Evolutionary conservation across 495 filamentous ascomycete genomes (phyloP), one percentile per base, ranked within the genome.

Genomic region (Xanthoparmelia taractica): DNA sequence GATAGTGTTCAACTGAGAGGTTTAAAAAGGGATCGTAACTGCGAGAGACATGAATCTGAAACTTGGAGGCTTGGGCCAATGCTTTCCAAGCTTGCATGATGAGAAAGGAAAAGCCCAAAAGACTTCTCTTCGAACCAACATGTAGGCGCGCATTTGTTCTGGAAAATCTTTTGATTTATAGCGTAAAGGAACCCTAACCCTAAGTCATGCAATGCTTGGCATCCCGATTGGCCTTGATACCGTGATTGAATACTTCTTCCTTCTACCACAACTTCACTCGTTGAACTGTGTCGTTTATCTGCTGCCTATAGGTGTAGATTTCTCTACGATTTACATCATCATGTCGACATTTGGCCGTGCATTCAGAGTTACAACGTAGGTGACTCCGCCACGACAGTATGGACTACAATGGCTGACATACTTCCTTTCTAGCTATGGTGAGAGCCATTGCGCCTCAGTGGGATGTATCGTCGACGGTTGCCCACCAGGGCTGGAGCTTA

Each of bases 271-370:
- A n/a, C n/a, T n/a, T n/a, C n/a, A n/a, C n/a, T n/a, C n/a, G n/a
- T n/a, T n/a, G n/a, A n/a, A n/a, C n/a, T n/a, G n/a, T n/a, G n/a
- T n/a, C n/a, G n/a, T n/a, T n/a, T n/a, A n/a, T n/a, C n/a, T n/a
- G n/a, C n/a, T n/a, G n/a, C n/a, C n/a, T n/a, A n/a, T n/a, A n/a
- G n/a, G n/a, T n/a, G n/a, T n/a, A n/a, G n/a, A n/a, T n/a, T n/a
- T n/a, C n/a, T n/a, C 45, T 25, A 33, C 55, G 31, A 12, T 18
- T 20, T 11, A 4, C 25, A 11, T 18, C 29, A 72, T 54, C 36
- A 95, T 96, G 91, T 97, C 92, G 67, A 95, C 92, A 58, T 97
- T 96, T 75, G 94, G 94, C 65, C 78, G 89, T 27, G 81, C 86
- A 73, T 96, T 92, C 76, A 79, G 84, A 57, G 89, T 94, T 70